phyloP scores from a whole-genome alignment of 2,329 filamentous ascomycete species.

The Pleomassaria siparia region DNA sequence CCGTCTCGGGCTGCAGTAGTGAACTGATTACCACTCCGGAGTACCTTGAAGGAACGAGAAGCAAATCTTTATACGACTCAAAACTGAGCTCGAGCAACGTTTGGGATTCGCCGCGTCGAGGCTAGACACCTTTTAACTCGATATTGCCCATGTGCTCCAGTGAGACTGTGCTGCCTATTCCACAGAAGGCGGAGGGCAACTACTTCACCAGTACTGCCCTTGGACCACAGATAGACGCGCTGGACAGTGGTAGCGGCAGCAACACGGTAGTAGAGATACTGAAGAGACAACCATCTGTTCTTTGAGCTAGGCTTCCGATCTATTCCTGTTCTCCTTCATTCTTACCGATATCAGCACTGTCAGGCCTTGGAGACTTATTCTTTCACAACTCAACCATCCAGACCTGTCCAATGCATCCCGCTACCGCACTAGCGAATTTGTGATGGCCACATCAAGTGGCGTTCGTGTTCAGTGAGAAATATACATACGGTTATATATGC shows the following conservation, averaged over 20 bases:
- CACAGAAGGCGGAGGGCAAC: background rate
- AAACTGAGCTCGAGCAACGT: background rate
- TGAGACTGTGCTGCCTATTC: background rate
- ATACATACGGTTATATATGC: no score
- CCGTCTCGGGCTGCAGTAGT: background rate
- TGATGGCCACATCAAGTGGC: no score
- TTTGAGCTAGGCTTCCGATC: no score
- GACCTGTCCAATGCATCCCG: no score
- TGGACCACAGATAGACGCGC: background rate
- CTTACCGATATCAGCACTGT: no score
- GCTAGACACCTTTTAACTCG: background rate
- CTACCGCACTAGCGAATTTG: no score
- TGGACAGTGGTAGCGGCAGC: background rate
- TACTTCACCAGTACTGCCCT: background rate
- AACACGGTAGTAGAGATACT: conserved; percentile 1
- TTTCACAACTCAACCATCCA: no score
- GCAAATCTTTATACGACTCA: background rate
- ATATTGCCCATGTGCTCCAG: background rate
- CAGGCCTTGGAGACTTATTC: no score
- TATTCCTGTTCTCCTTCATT: no score
- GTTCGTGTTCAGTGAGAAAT: no score
- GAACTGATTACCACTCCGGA: background rate
- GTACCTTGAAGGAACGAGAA: background rate
- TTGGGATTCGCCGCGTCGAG: background rate
- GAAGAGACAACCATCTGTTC: background rate